phyloP scores from a whole-genome alignment of 352 stramenopile genomes.

The Pythium oligandrum region DNA sequence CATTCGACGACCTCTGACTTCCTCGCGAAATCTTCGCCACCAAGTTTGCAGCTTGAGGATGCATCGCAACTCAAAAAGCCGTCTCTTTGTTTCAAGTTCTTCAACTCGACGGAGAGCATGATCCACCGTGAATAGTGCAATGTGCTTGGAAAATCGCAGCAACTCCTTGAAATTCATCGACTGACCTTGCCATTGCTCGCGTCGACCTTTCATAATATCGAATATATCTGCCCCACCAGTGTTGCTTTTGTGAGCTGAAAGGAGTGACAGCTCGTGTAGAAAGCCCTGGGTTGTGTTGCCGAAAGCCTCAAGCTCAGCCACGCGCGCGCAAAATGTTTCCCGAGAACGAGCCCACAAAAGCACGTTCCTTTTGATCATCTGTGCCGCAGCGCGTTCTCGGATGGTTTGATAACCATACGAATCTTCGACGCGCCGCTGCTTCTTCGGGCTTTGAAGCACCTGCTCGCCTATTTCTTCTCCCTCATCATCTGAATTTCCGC shows the following conservation, averaged over 20 bases:
- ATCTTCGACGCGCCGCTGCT: slow-evolving; percentile 15
- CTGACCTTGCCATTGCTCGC: slow-evolving; percentile 14
- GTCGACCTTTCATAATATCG: slow-evolving; percentile 27
- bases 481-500: slow-evolving; percentile 12
- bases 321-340: slow-evolving; percentile 44
- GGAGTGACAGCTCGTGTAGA: slow-evolving; percentile 30
- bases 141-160: slow-evolving; percentile 62
- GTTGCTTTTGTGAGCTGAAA: slow-evolving; percentile 8
- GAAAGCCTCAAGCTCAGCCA: slow-evolving; percentile 59
- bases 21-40: slow-evolving; percentile 45
- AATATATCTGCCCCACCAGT: slow-evolving; percentile 28
- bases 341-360: slow-evolving; percentile 45
- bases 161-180: slow-evolving; percentile 54
- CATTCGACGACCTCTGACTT: slow-evolving; percentile 37
- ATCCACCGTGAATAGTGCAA: slow-evolving; percentile 62
- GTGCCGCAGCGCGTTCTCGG: slow-evolving; percentile 46
- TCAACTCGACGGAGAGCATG: slow-evolving; percentile 52
- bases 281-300: slow-evolving; percentile 49
- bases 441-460: slow-evolving; percentile 4
- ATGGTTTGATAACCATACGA: slow-evolving; percentile 59
- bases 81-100: slow-evolving; percentile 47
- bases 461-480: neutral
- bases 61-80: slow-evolving; percentile 41
- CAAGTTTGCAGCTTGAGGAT: slow-evolving; percentile 56
- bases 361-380: slow-evolving; percentile 58